Evolutionary conservation across 192 early-diverging fungal genomes (phyloP).

Genomic region (Coemansia aciculifera): DNA sequence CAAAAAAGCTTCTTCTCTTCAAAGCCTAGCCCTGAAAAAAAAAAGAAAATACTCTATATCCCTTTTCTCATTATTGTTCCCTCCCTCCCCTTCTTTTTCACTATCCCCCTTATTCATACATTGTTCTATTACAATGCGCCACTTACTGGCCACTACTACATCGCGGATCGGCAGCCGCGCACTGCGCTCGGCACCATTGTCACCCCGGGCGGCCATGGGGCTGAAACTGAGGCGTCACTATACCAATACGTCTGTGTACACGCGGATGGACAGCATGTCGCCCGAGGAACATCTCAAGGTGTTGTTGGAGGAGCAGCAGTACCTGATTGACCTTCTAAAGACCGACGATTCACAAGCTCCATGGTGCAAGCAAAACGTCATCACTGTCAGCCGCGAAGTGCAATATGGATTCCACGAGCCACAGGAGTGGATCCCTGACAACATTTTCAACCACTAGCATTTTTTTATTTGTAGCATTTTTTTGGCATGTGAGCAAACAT

Average conservation of each 20-base stretch:
- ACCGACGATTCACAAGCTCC: constrained; percentile 45
- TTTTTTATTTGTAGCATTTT: constrained; percentile 1
- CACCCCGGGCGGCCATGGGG: background rate
- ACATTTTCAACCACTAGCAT: constrained; percentile 22
- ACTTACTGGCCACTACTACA: constrained; percentile 3
- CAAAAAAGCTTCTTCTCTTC: background rate
- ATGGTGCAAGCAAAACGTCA: constrained; percentile 28
- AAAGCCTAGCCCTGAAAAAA: background rate
- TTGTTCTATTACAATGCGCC: constrained; percentile 8
- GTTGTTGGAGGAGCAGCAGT: constrained; percentile 42
- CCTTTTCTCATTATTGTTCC: background rate
- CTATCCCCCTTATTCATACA: background rate
- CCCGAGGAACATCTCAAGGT: constrained; percentile 28
- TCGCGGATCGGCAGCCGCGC: background rate
- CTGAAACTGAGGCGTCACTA: constrained; percentile 18
- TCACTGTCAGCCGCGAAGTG: constrained; percentile 40
- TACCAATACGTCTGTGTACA: constrained; percentile 50
- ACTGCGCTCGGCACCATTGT: background rate
- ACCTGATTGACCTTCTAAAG: constrained; percentile 47
- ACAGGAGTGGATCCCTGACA: constrained; percentile 29
- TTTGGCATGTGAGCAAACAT: constrained; percentile 8
- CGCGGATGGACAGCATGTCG: constrained; percentile 35
- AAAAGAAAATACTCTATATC: background rate
- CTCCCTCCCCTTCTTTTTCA: background rate
- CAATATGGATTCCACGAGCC: constrained; percentile 29